Evolutionary conservation across 805 yeast genomes (phyloP).

Genomic region (Candida xiaguanensis): DNA sequence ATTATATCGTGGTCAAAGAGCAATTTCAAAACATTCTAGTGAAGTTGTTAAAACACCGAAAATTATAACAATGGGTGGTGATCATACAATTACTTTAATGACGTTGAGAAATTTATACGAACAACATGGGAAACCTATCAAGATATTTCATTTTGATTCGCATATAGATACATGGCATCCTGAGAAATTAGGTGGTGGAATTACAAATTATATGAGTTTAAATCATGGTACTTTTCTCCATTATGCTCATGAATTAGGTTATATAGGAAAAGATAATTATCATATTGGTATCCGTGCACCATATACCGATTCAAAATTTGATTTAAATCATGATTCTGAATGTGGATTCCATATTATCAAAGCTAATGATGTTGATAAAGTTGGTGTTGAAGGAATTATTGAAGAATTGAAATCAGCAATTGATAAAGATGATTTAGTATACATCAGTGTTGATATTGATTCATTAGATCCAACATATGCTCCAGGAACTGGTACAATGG

Average conservation of each 20-base stretch:
- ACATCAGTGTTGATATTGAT: constrained; percentile 26
- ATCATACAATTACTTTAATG: constrained; percentile 55
- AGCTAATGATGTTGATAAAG: constrained; percentile 44
- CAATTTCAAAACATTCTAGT: constrained; percentile 27
- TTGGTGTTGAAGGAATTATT: constrained; percentile 38
- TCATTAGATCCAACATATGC: constrained; percentile 25
- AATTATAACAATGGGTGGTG: constrained; percentile 57
- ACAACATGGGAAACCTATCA: constrained; percentile 37
- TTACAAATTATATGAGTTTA: constrained; percentile 52
- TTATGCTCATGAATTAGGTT: constrained; percentile 67
- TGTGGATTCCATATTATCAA: constrained; percentile 48
- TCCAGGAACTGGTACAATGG: constrained; percentile 29
- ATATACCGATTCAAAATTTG: constrained; percentile 38
- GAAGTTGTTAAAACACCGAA: constrained; percentile 16
- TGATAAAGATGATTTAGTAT: constrained; percentile 29
- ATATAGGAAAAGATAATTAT: constrained; percentile 45
- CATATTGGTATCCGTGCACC: constrained; percentile 71
- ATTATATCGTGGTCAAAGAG: constrained; percentile 53
- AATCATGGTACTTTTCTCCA: constrained; percentile 72
- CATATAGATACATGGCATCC: constrained; percentile 76
- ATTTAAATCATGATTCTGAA: constrained; percentile 41
- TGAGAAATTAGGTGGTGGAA: constrained; percentile 56
- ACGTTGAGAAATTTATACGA: constrained; percentile 50
- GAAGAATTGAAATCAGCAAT: constrained; percentile 30
- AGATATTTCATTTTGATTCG: constrained; percentile 62